Conservation (phyloP, 805 yeast species). For the Ogataea thermomethanolica region DNA sequence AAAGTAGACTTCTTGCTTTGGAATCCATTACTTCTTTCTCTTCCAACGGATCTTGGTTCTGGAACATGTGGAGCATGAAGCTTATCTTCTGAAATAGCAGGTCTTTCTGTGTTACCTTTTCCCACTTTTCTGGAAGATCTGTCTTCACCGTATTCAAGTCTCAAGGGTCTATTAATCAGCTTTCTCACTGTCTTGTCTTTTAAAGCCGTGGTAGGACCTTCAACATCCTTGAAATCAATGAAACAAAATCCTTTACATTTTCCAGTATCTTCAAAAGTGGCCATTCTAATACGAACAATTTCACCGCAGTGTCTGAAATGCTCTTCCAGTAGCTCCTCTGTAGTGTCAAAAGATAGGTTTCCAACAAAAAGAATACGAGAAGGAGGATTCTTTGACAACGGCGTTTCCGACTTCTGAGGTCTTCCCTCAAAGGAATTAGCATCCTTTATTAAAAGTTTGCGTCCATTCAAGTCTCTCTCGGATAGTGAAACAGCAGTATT, state of each 20-base stretch:
- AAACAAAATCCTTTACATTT: conserved; percentile 97
- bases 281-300: conserved; percentile 83
- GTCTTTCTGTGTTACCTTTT: conserved; percentile 1
- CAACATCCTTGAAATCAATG: conserved; percentile 76
- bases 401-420: conserved; percentile 50
- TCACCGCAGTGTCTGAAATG: conserved; percentile 93
- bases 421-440: conserved; percentile 83
- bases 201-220: conserved; percentile 80
- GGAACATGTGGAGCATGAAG: too few species aligned
- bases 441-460: conserved; percentile 81
- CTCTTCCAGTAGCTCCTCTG: conserved; percentile 68
- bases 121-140: conserved; percentile 49
- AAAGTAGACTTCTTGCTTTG: conserved; percentile 23
- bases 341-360: conserved; percentile 87
- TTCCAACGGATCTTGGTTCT: conserved; percentile 5
- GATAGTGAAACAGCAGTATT: conserved; percentile 60
- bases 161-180: conserved; percentile 67
- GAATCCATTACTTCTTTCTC: conserved; percentile 25
- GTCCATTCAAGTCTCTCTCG: conserved; percentile 73
- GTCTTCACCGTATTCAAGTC: conserved; percentile 94
- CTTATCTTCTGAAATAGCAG: conserved; percentile 3
- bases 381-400: conserved; percentile 74
- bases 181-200: conserved; percentile 63
- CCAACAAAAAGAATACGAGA: conserved; percentile 89
- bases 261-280: conserved; percentile 95